A percentile compares a stretch with the other conserved stretches of the same genome.
phyloP scores from a whole-genome alignment of 2,329 filamentous ascomycete species.

The Aureobasidium sp. region DNA sequence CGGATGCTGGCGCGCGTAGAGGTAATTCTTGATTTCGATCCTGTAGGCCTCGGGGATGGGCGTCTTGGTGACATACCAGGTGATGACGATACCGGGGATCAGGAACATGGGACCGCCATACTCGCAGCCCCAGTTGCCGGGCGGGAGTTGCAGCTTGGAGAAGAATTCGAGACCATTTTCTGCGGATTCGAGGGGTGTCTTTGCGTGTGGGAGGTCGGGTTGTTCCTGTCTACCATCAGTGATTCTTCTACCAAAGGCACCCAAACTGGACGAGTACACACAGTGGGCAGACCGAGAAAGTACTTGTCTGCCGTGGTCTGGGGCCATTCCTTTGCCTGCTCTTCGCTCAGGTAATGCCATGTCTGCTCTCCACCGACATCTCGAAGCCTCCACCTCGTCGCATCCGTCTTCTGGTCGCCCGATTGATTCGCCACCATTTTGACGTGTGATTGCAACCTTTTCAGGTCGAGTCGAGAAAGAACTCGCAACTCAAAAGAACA shows the following conservation, averaged over 20 bases:
- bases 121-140: constrained; percentile 93
- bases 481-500: background rate
- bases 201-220: constrained; percentile 60
- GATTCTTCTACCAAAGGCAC: background rate
- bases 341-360: constrained; percentile 82
- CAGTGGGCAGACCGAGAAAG: constrained; percentile 68
- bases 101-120: constrained; percentile 98
- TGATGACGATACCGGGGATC: constrained; percentile 72
- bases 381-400: constrained; percentile 71
- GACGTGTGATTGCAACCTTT: background rate
- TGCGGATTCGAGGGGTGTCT: constrained; percentile 66
- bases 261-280: constrained; percentile 33
- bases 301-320: constrained; percentile 86
- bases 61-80: constrained; percentile 83
- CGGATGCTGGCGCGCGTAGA: constrained; percentile 68
- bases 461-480: background rate
- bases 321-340: constrained; percentile 67
- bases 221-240: constrained; percentile 50
- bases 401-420: constrained; percentile 51
- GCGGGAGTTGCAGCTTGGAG: constrained; percentile 75
- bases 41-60: constrained; percentile 71
- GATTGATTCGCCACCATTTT: background rate
- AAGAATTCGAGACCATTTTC: constrained; percentile 82
- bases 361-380: constrained; percentile 80
- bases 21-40: constrained; percentile 85